Conservation (phyloP, 352 stramenopile species). For the Thraustochytrium sp. region DNA sequence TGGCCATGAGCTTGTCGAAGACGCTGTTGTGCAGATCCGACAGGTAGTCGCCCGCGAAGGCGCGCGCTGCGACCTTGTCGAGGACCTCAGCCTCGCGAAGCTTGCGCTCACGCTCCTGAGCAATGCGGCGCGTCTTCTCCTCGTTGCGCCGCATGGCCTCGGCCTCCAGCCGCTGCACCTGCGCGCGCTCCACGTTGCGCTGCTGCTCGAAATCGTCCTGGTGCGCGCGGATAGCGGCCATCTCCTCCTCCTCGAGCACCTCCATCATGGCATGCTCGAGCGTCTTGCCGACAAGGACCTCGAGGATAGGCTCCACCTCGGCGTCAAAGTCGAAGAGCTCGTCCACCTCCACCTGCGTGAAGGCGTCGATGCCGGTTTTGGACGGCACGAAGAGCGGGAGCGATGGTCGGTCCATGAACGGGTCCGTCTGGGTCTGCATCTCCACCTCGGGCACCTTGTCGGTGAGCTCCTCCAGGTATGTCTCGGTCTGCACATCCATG, state of each 20-base stretch:
- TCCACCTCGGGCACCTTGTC: constrained; percentile 78
- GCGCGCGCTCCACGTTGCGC: constrained; percentile 81
- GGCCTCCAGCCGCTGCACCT: constrained; percentile 86
- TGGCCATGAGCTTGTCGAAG: constrained; percentile 74
- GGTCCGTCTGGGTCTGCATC: constrained; percentile 82
- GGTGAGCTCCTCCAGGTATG: constrained; percentile 85
- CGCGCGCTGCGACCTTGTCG: constrained; percentile 79
- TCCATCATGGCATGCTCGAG: constrained; percentile 86
- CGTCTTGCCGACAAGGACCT: constrained; percentile 89
- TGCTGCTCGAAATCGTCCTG: constrained; percentile 83
- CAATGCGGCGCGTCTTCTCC: constrained; percentile 77
- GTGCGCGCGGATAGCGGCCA: constrained; percentile 74
- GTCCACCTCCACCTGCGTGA: constrained; percentile 81
- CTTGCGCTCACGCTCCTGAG: constrained; percentile 68
- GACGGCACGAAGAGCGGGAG: constrained; percentile 72
- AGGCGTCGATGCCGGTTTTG: constrained; percentile 74
- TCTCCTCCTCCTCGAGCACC: constrained; percentile 85
- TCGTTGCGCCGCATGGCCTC: constrained; percentile 79
- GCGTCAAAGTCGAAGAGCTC: constrained; percentile 92
- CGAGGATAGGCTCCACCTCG: constrained; percentile 85
- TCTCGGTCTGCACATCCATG: constrained; percentile 89
- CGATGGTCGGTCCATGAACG: constrained; percentile 71
- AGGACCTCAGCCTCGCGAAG: constrained; percentile 70
- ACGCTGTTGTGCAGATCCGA: constrained; percentile 63
- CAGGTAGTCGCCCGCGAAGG: constrained; percentile 79